These are phyloP conservation scores for Cynara cardunculus DNA, from an alignment of 129 eudicot species.

Conservation along the genomic window DNA sequence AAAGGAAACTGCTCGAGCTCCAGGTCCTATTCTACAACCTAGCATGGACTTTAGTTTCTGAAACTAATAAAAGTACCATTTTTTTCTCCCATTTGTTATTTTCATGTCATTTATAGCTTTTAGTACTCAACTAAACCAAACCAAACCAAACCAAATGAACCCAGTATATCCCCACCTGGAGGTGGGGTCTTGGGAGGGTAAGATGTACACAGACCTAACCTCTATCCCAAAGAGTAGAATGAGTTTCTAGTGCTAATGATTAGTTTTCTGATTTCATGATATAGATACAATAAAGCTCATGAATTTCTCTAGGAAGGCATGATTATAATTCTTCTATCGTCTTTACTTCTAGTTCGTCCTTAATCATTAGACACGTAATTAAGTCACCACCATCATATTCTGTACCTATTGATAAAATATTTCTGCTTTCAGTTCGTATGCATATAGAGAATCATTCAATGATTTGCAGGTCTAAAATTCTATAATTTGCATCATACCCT, in stretches of 20 bases:
- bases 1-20: conserved; percentile 34
- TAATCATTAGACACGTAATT: not conserved
- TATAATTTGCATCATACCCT: not conserved
- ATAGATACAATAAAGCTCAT: not conserved
- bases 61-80: not conserved
- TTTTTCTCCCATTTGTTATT: not conserved
- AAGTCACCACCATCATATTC: not conserved
- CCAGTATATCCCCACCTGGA: not conserved
- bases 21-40: conserved; percentile 45
- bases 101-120: not conserved
- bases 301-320: not conserved
- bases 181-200: not conserved
- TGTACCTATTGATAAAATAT: not conserved
- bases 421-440: not conserved
- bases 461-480: conserved; percentile 3
- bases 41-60: not conserved
- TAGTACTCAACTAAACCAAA: not conserved
- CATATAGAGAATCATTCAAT: not conserved
- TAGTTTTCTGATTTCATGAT: not conserved
- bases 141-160: not conserved
- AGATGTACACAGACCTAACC: not conserved
- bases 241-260: not conserved
- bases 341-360: not conserved
- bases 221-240: not conserved
- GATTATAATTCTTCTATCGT: not conserved